phyloP scores from a whole-genome alignment of 768 basidiomycete genomes.

The Boletus subparvulus region DNA sequence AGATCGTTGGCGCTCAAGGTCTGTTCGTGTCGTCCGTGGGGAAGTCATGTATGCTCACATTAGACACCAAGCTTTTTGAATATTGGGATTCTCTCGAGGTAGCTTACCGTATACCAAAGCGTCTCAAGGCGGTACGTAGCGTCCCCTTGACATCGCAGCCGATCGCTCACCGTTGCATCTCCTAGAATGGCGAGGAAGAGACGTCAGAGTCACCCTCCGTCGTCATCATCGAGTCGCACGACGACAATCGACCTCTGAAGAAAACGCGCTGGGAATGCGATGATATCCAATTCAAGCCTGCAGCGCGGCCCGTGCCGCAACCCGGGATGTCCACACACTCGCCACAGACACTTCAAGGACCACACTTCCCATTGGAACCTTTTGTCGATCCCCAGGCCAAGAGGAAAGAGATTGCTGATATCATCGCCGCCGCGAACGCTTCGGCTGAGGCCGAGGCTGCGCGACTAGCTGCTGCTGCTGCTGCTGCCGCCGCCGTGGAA shows the following conservation, averaged over 20 bases:
- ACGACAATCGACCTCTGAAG: conserved; percentile 33
- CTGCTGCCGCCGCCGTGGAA: not conserved
- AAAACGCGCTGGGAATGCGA: conserved; percentile 33
- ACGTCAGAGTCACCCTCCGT: conserved; percentile 13
- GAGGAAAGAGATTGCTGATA: conserved; percentile 35
- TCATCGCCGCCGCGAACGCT: conserved; percentile 43
- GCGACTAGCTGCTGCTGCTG: conserved; percentile 23
- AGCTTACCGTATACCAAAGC: conserved; percentile 87
- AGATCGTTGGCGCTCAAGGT: conserved; percentile 66
- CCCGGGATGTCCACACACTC: not conserved
- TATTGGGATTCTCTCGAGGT: conserved; percentile 77
- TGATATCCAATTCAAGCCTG: conserved; percentile 20
- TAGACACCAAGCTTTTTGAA: conserved; percentile 57
- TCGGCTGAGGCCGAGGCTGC: conserved; percentile 35
- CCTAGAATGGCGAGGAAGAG: conserved; percentile 35
- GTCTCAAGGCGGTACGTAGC: conserved; percentile 43
- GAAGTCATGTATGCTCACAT: not conserved
- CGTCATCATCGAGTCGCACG: conserved; percentile 23
- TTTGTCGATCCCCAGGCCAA: not conserved
- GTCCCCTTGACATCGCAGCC: not conserved
- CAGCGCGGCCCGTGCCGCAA: not conserved
- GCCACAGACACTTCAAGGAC: not conserved
- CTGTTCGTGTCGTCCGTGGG: conserved; percentile 8
- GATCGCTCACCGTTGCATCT: not conserved
- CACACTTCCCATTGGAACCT: not conserved